Evolutionary conservation across 768 basidiomycete species (phyloP).

Genomic region (Suillus subalutaceus): DNA sequence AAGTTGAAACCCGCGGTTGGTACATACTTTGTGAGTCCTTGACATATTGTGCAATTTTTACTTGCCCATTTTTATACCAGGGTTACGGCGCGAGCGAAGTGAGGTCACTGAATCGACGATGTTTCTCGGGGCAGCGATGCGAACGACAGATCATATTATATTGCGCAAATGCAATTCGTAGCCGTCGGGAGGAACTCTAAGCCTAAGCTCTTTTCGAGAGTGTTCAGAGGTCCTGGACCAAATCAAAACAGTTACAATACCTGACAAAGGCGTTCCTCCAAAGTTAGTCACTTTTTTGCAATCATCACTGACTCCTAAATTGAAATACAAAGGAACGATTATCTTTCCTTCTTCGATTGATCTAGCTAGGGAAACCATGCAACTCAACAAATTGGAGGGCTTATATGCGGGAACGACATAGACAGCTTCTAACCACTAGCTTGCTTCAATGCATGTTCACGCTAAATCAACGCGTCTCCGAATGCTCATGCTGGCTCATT

Average conservation of each 20-base stretch:
- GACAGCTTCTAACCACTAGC: too few relatives aligned
- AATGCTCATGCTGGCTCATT: neutral
- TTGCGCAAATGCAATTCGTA: neutral
- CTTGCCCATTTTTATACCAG: neutral
- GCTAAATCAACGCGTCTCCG: neutral
- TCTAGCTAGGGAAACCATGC: neutral
- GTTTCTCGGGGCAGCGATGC: neutral
- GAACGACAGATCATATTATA: neutral
- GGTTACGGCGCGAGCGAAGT: neutral
- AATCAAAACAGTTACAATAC: neutral
- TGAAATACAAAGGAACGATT: neutral
- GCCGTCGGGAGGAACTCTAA: neutral
- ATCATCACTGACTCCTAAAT: slow-evolving; percentile 1
- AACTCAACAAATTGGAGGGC: too few relatives aligned
- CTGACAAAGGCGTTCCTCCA: neutral
- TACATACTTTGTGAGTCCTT: neutral
- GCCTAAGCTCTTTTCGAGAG: neutral
- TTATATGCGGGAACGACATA: neutral
- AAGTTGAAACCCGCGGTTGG: neutral
- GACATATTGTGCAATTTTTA: neutral
- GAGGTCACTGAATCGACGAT: neutral
- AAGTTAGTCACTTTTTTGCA: neutral
- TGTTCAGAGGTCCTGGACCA: too few relatives aligned
- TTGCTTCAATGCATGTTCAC: neutral
- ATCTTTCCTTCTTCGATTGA: too few relatives aligned